phyloP scores from a whole-genome alignment of 306 rosid genomes.

The Castanospermum australe region DNA sequence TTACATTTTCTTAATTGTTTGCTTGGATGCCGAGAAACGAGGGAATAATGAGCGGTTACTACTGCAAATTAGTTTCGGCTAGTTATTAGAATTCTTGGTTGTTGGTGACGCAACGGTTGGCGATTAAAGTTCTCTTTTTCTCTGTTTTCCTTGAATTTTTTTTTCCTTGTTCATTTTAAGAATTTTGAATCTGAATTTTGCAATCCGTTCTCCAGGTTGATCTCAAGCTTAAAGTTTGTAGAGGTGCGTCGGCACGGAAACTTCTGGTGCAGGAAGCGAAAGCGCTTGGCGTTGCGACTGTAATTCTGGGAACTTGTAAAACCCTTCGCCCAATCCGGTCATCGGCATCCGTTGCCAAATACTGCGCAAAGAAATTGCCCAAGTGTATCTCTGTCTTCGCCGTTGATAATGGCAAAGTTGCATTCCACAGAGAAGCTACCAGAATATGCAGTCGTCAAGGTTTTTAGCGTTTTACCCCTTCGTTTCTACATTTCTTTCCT shows the following conservation, averaged over 20 bases:
- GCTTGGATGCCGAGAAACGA: constrained; percentile 8
- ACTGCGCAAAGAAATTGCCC: constrained; percentile 57
- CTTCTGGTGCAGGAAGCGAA: constrained; percentile 46
- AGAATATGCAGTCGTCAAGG: constrained; percentile 26
- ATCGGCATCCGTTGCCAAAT: constrained; percentile 51
- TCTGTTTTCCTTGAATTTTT: not conserved
- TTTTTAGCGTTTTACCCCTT: not conserved
- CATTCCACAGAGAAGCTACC: constrained; percentile 46
- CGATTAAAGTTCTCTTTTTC: not conserved
- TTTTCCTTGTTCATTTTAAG: not conserved
- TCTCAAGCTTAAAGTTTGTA: constrained; percentile 60
- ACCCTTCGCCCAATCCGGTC: constrained; percentile 52
- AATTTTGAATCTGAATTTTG: not conserved
- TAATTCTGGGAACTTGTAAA: constrained; percentile 60
- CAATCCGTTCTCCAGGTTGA: constrained; percentile 40
- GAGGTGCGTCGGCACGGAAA: constrained; percentile 47
- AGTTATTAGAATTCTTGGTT: not conserved
- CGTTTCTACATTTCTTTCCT: not conserved
- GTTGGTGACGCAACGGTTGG: not conserved
- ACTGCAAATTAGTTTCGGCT: not conserved
- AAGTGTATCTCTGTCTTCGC: constrained; percentile 48
- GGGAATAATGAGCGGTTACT: not conserved
- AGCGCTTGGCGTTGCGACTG: constrained; percentile 35
- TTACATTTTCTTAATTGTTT: not conserved
- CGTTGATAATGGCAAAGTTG: constrained; percentile 57